A percentile compares a stretch with the other conserved stretches of the same genome.
Evolutionary conservation across 78 protist genomes (phyloP).

Genomic region (Speleostelium caveatum): DNA sequence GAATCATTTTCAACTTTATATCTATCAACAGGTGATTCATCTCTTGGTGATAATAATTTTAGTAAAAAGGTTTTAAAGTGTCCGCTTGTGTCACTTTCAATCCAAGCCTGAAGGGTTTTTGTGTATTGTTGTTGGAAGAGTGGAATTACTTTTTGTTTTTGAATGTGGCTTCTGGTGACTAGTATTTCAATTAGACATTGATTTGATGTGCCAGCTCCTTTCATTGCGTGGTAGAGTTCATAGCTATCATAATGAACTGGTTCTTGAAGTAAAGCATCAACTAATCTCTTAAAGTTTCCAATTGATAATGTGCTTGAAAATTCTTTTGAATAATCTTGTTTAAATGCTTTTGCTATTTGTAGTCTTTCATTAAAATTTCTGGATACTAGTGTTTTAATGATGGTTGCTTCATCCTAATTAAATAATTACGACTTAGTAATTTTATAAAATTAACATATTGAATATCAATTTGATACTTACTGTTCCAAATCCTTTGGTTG

Average conservation of each 20-base stretch:
- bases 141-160: neutral
- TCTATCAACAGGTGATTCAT: neutral
- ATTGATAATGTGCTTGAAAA: neutral
- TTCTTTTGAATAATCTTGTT: neutral
- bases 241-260: neutral
- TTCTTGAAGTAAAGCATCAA: neutral
- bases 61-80: neutral
- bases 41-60: conserved; percentile 2
- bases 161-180: conserved; percentile 36
- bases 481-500: neutral
- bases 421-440: too few species aligned
- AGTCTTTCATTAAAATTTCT: neutral
- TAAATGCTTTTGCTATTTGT: neutral
- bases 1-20: neutral
- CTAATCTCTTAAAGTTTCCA: neutral
- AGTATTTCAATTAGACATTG: conserved; percentile 7
- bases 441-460: too few species aligned
- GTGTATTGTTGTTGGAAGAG: neutral
- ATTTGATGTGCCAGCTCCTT: conserved; percentile 34
- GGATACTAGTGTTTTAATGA: neutral
- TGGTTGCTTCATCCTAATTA: neutral
- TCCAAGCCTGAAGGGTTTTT: conserved; percentile 11
- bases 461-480: neutral
- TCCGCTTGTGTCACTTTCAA: conserved; percentile 3
- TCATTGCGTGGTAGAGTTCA: conserved; percentile 20